Conservation (phyloP, 148 eudicot species). For the Vaccinium myrtillus region DNA sequence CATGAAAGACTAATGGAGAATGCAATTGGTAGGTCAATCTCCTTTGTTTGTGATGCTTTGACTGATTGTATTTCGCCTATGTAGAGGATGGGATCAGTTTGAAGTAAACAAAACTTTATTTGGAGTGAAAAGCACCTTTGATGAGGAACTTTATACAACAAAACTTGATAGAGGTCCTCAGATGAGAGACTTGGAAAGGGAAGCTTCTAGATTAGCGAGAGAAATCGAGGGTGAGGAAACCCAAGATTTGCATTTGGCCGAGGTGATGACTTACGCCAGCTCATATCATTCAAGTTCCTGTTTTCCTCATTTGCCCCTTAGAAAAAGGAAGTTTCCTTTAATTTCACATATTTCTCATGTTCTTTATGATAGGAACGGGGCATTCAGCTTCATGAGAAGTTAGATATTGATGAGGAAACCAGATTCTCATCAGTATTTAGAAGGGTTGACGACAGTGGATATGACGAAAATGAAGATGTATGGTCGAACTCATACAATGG, state of each 20-base stretch:
- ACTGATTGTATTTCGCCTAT: conserved; percentile 13
- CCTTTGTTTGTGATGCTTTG: conserved; percentile 12
- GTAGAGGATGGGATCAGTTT: conserved; percentile 96
- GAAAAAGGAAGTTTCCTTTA: not conserved
- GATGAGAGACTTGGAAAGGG: conserved; percentile 76
- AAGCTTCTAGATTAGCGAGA: conserved; percentile 85
- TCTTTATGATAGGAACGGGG: conserved; percentile 66
- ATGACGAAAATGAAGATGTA: conserved; percentile 65
- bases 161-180: conserved; percentile 92
- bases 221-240: conserved; percentile 99
- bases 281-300: not conserved
- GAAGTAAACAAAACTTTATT: conserved; percentile 81
- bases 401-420: conserved; percentile 90
- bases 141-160: conserved; percentile 98
- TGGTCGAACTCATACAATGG: conserved; percentile 62
- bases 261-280: conserved; percentile 45
- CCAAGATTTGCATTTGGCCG: conserved; percentile 88
- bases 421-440: conserved; percentile 85
- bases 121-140: conserved; percentile 93
- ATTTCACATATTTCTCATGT: not conserved
- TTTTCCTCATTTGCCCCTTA: not conserved
- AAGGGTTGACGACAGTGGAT: conserved; percentile 79
- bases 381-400: conserved; percentile 43
- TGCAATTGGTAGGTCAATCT: conserved; percentile 4
- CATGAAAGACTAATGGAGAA: not conserved